Evolutionary conservation across 495 filamentous ascomycete species (phyloP), one percentile per base, ranked within the genome.

Genomic region (Wilcoxina mikolae): DNA sequence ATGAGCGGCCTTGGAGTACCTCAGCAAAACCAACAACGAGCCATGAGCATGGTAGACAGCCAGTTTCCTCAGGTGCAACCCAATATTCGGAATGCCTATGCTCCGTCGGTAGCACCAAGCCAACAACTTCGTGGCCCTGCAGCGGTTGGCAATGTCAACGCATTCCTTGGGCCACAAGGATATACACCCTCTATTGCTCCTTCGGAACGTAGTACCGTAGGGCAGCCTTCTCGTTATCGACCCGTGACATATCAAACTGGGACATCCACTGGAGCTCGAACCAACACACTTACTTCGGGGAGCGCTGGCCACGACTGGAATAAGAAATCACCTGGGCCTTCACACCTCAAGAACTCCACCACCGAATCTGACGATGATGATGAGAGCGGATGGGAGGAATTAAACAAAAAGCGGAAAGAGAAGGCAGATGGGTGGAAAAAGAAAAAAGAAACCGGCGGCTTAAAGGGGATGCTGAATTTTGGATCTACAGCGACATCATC

Each of bases 121-220:
- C 60, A 62, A 23, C 53, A 57, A 46, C 24, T 42, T n/a, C 57
- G 61, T n/a, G n/a, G n/a, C 18, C n/a, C n/a, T n/a, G 64, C 69
- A 57, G 60, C 66, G 51, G 61, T 64, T 54, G 60, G 62, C 38
- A 64, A 67, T 46, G 60, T 64, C 11, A 48, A 29, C 20, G 27
- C 15, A 9, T 52, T 52, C 31, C 31, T 44, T 25, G 51, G 51
- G 35, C 60, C 61, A 29, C 64, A 68, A 49, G 75, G 77, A 18
- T 87, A 86, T 65, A 73, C 82, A 0, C 72, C 83, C 2, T 84
- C 81, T 3, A 90, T 96, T 53, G 89, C 91, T 3, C 93, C 91
- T 3, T 94, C 85, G 0, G 91, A 98, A 70, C 82, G 91, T 47
- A 95, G 86, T 69, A 96, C 87, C 66, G 75, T 95, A 54, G 93